Evolutionary conservation across 2,329 filamentous ascomycete genomes (phyloP), one percentile per base, ranked within the genome.

Genomic region (Stachybotrys echinatus): DNA sequence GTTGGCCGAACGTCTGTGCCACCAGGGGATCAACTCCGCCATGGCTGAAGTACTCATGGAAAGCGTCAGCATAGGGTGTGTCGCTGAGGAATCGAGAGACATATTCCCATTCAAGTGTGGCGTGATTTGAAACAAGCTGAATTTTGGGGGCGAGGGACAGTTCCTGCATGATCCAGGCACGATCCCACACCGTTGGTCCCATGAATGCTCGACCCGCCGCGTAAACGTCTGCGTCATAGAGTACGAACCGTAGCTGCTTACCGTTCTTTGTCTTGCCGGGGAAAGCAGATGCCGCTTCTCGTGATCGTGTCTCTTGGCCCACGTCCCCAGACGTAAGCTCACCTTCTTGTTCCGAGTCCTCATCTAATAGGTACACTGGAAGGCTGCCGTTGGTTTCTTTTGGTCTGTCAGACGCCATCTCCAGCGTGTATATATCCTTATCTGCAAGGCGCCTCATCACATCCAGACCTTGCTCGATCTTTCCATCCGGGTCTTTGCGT

Each of bases 11-110:
- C 4, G 37, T 19, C 6, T 10, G 31, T n/a, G 14, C 10, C n/a
- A 12, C n/a, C 7, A 46, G 3, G 4, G 8, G 17, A 6, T 12
- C 23, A 18, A 46, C 17, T 6, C 6, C 12, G 14, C 17, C 23
- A 31, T 49, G 47, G 17, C 21, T 22, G 40, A 44, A 49, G 4
- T 22, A 20, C n/a, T 1, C 23, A 19, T 49, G 47, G 27, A 49
- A 45, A 17, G 47, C 47, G 31, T 49, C 47, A 12, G 47, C 47
- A 21, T 49, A 49, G 14, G 39, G 39, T 14, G 22, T 34, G 23
- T 49, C 40, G 14, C 47, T 40, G 6, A 49, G 27, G 23, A 49
- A 49, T 2, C 14, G 10, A 10, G 47, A 34, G 40, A 49, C 22
- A n/a, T 12, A 2, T 5, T 49, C 47, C 47, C 47, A 49, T 21